Base-by-base conservation (phyloP, 2,329 filamentous ascomycete species). In the Calonectria crousiana region DNA sequence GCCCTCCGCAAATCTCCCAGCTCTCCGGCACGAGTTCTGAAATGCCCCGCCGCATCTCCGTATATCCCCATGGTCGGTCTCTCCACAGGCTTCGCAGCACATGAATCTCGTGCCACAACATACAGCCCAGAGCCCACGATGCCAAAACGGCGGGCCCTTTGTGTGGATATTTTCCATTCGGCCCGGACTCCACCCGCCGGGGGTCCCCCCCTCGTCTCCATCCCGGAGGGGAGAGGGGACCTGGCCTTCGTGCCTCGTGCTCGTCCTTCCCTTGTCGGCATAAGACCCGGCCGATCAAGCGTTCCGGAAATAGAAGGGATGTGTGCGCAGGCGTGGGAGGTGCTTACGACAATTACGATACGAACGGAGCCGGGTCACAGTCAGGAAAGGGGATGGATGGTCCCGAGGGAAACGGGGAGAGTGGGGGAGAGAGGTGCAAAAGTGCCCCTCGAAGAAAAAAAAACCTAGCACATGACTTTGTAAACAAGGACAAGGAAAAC, bases 81-180 rank as follows among this genome's bases (percentile, higher is more conserved):
- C 65, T 30, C 65, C 47, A 53, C 32, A 67, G 26, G 8, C 20
- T 14, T 20, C 26, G n/a, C 60, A 38, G 30, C n/a, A 38, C 34
- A n/a, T 28, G 56, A 69, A 60, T 67, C 38, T 71, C 69, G 38
- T 58, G 32, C 62, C 52, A 72, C 69, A 41, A 38, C 23, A 51
- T n/a, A 26, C 28, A 26, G 51, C 26, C 18, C 13, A 34, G 18
- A 26, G 16, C 53, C 52, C 66, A 36, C 53, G 53, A 41, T 49
- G 41, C 53, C 67, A 34, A 69, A 49, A n/a, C 38, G 53, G 41
- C 56, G 67, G 67, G 23, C 23, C 67, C 41, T n/a, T 53, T 41
- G n/a, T 36, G 32, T 51, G 47, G 47, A 30, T 44, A 62, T 62
- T 38, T 69, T 62, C 41, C 52, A 72, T 72, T 72, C 69, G 69